A percentile compares a stretch with the other conserved stretches of the same genome.
Conservation (phyloP, 1,284 basidiomycete species). For the Exobasidium cylindrosporum region DNA sequence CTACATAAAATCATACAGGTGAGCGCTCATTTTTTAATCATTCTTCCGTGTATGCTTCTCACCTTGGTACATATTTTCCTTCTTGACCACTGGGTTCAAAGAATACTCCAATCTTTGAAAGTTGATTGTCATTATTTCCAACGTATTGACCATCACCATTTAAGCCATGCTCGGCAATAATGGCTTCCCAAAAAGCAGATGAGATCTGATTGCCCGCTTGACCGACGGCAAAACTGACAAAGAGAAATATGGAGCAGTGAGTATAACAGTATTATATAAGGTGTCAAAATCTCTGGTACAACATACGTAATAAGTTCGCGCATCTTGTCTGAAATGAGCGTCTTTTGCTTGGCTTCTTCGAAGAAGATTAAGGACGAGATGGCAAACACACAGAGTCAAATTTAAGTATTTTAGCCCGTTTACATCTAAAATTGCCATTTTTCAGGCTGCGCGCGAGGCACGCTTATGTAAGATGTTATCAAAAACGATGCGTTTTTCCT, state of each 20-base stretch:
- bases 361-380: too few relatives aligned
- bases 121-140: constrained; percentile 42
- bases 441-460: too few relatives aligned
- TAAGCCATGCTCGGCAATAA: constrained; percentile 54
- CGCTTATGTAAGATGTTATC: too few relatives aligned
- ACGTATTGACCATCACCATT: constrained; percentile 49
- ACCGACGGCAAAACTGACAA: constrained; percentile 22
- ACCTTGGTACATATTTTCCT: constrained; percentile 50
- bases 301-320: constrained; percentile 7
- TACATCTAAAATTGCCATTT: too few relatives aligned
- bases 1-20: background rate
- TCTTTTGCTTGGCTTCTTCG: too few relatives aligned
- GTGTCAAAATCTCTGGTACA: background rate
- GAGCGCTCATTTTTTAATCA: background rate
- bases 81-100: constrained; percentile 49
- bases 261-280: background rate
- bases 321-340: constrained; percentile 4
- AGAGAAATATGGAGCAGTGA: background rate
- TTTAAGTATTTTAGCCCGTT: too few relatives aligned
- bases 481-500: too few relatives aligned
- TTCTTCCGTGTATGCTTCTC: constrained; percentile 27
- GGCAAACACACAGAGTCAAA: too few relatives aligned
- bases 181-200: constrained; percentile 52
- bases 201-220: constrained; percentile 68
- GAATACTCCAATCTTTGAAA: constrained; percentile 51